Evolutionary conservation across 2,329 filamentous ascomycete genomes (phyloP).

Genomic region (Paramyrothecium sp.): DNA sequence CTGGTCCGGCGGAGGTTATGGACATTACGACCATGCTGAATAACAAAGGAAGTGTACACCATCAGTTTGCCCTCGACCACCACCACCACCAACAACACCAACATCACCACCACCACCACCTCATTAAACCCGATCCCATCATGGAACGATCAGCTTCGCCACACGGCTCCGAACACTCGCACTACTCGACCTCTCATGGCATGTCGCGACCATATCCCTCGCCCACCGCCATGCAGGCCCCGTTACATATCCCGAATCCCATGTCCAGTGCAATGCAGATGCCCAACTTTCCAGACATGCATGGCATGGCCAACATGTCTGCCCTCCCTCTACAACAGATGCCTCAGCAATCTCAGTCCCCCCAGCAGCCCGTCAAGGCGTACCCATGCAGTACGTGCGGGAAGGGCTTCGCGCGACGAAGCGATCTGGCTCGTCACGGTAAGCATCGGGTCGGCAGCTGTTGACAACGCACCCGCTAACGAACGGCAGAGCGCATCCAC

Average conservation of each 20-base stretch:
- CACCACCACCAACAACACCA: slow-evolving; percentile 20
- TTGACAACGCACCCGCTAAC: too few species aligned
- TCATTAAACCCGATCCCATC: slow-evolving; percentile 33
- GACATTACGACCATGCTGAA: slow-evolving; percentile 53
- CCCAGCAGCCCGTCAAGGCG: slow-evolving; percentile 55
- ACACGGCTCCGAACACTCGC: slow-evolving; percentile 59
- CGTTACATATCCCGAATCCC: slow-evolving; percentile 44
- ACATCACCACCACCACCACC: slow-evolving; percentile 27
- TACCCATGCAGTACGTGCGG: slow-evolving; percentile 88
- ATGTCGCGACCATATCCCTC: slow-evolving; percentile 52
- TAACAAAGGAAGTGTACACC: slow-evolving; percentile 36
- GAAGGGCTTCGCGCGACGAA: slow-evolving; percentile 90
- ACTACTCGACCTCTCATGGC: slow-evolving; percentile 50
- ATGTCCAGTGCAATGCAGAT: slow-evolving; percentile 43
- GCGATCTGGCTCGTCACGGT: slow-evolving; percentile 94
- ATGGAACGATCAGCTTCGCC: slow-evolving; percentile 57
- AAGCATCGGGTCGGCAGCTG: too few species aligned
- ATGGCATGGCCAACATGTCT: slow-evolving; percentile 36
- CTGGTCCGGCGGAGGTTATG: slow-evolving; percentile 48
- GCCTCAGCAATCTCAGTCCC: slow-evolving; percentile 26
- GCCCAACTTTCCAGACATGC: slow-evolving; percentile 39
- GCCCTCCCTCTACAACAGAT: slow-evolving; percentile 38
- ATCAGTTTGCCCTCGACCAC: slow-evolving; percentile 27
- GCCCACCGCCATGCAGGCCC: slow-evolving; percentile 49
- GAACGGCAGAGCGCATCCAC: slow-evolving; percentile 83